Percentiles rank a stretch among this genome's conserved stretches.
Evolutionary conservation across 2,329 filamentous ascomycete species (phyloP).

Genomic region (Acrocalymma vagum): DNA sequence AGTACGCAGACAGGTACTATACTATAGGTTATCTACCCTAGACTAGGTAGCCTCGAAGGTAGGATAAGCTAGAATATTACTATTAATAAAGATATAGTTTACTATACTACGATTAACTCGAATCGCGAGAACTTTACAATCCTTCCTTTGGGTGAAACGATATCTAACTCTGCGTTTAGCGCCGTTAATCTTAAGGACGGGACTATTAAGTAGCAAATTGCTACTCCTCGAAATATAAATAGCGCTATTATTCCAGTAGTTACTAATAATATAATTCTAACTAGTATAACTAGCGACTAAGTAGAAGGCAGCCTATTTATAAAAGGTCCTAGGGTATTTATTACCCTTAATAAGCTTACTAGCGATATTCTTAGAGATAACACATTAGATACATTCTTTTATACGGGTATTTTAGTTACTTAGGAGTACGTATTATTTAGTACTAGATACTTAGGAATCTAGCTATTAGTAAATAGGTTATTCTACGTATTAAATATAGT

Average conservation of each 20-base stretch:
- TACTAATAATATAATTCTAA: conserved; percentile 9
- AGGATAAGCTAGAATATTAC: conserved; percentile 10
- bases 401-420: conserved; percentile 8
- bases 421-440: conserved; percentile 12
- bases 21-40: conserved; percentile 4
- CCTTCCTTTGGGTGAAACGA: conserved; percentile 1
- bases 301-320: not conserved
- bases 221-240: conserved; percentile 4
- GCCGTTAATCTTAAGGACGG: conserved; percentile 10
- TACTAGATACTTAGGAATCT: conserved; percentile 6
- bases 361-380: conserved; percentile 6
- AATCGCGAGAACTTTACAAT: conserved; percentile 9
- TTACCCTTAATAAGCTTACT: conserved; percentile 8
- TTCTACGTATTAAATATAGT: conserved; percentile 9
- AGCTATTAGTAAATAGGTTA: conserved; percentile 3
- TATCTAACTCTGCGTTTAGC: conserved; percentile 5
- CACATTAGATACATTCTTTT: conserved; percentile 7
- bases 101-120: conserved; percentile 9
- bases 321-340: conserved; percentile 1
- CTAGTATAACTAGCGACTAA: conserved; percentile 4
- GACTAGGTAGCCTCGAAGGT: conserved; percentile 8
- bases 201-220: conserved; percentile 3
- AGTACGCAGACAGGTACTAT: conserved; percentile 8
- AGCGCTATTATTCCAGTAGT: conserved; percentile 4
- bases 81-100: conserved; percentile 6